Conservation (phyloP, 2,329 filamentous ascomycete genomes). For the Blastomyces percursus region DNA sequence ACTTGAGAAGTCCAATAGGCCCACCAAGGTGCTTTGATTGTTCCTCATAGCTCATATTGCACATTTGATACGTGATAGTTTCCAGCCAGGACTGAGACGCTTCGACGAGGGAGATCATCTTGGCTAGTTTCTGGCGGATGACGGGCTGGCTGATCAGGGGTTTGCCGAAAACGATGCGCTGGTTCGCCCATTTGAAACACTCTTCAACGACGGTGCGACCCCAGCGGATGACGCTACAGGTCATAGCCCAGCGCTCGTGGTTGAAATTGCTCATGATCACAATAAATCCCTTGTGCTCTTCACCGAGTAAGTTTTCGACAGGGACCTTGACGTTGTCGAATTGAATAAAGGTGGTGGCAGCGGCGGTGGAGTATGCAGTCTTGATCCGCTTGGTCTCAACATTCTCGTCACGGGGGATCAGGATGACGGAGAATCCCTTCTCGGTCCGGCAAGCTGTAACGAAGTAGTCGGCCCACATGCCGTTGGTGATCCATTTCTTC, state of each 20-base stretch:
- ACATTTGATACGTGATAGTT: constrained; percentile 78
- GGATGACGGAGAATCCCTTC: constrained; percentile 45
- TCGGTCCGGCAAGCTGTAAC: constrained; percentile 52
- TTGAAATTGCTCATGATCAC: constrained; percentile 54
- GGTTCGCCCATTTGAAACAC: constrained; percentile 52
- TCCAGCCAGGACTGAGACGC: constrained; percentile 81
- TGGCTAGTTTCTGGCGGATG: constrained; percentile 69
- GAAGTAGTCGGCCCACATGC: constrained; percentile 49
- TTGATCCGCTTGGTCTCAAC: constrained; percentile 48
- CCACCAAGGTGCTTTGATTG: constrained; percentile 66
- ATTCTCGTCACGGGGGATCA: constrained; percentile 42
- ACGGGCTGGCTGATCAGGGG: constrained; percentile 48
- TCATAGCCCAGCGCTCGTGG: constrained; percentile 58
- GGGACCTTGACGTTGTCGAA: constrained; percentile 63
- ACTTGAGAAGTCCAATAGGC: constrained; percentile 73
- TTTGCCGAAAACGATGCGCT: constrained; percentile 55
- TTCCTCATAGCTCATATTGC: constrained; percentile 66
- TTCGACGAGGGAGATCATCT: constrained; percentile 75
- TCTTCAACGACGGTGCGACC: constrained; percentile 48
- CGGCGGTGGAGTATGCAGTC: constrained; percentile 61
- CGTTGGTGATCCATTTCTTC: constrained; percentile 60
- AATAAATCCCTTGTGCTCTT: constrained; percentile 57
- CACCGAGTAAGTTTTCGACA: constrained; percentile 55
- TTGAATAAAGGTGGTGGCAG: constrained; percentile 55
- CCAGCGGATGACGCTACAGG: constrained; percentile 51